A percentile compares a stretch with the other conserved stretches of the same genome.
These are phyloP conservation scores for Thinopyrum elongatum DNA, from an alignment of 176 grass and related monocot species.

Conservation along the genomic window DNA sequence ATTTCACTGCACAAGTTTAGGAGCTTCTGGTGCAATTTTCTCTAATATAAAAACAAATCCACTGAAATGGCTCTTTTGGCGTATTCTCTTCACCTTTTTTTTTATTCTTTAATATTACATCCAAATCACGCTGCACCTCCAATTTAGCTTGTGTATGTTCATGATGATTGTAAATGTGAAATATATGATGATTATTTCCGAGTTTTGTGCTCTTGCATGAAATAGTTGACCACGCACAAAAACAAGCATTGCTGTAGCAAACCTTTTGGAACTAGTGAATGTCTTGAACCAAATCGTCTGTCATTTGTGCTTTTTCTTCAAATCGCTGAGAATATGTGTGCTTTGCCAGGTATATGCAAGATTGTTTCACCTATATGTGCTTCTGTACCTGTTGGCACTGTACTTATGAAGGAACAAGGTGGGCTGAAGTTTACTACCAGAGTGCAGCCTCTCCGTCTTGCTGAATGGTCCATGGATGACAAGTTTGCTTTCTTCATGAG, in stretches of 20 bases:
- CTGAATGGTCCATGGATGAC: constrained; percentile 88
- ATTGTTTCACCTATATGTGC: constrained; percentile 82
- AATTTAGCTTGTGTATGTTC: neutral
- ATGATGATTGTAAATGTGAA: neutral
- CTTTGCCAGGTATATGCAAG: constrained; percentile 86
- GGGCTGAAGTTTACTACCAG: constrained; percentile 87
- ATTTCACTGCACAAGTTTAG: neutral
- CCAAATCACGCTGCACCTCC: neutral
- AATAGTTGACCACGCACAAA: neutral
- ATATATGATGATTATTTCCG: neutral
- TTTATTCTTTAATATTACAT: neutral
- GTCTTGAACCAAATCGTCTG: neutral
- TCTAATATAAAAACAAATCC: constrained; percentile 2
- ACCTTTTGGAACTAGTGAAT: neutral
- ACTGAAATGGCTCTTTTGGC: neutral
- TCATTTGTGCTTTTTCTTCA: neutral
- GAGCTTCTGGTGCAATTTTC: neutral
- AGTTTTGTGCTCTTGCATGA: constrained; percentile 13
- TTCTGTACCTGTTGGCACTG: constrained; percentile 72
- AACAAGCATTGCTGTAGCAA: neutral
- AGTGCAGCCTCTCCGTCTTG: constrained; percentile 90
- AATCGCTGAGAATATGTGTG: neutral
- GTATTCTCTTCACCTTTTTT: neutral
- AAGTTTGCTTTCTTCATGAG: constrained; percentile 96
- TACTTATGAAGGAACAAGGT: constrained; percentile 84